Conservation (phyloP, 192 early-diverging fungal genomes). For the Coemansia sp. region DNA sequence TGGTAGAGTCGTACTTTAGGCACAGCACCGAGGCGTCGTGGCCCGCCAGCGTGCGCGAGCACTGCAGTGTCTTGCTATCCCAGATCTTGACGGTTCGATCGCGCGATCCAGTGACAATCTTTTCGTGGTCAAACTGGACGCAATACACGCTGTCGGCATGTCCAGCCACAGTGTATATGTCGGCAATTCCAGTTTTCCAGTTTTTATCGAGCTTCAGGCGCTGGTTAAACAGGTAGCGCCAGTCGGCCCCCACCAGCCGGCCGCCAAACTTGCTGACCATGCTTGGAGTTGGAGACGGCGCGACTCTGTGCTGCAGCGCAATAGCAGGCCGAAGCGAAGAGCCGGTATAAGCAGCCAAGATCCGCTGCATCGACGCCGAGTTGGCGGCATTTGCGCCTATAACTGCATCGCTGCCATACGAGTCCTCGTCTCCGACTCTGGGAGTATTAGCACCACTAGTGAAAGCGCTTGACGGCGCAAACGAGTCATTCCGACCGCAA, state of each 20-base stretch:
- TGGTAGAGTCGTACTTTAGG: conserved; percentile 75
- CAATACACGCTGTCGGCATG: conserved; percentile 91
- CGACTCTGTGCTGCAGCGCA: conserved; percentile 50
- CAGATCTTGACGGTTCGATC: conserved; percentile 83
- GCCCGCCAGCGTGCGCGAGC: conserved; percentile 63
- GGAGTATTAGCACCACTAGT: conserved; percentile 33
- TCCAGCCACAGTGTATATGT: conserved; percentile 66
- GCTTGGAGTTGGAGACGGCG: conserved; percentile 41
- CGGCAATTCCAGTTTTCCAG: conserved; percentile 53
- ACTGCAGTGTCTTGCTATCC: conserved; percentile 67
- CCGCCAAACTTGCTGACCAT: conserved; percentile 3
- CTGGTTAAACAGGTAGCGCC: conserved; percentile 75
- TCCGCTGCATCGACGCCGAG: conserved; percentile 13
- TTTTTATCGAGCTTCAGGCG: conserved; percentile 60
- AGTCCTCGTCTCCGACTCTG: conserved; percentile 28
- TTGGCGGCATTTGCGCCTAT: background rate
- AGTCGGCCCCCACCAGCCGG: conserved; percentile 51
- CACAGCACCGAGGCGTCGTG: conserved; percentile 78
- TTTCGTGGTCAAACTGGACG: conserved; percentile 78
- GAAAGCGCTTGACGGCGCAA: conserved; percentile 7
- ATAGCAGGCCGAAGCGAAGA: conserved; percentile 48
- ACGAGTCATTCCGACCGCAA: background rate
- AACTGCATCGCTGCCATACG: background rate
- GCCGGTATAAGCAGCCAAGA: conserved; percentile 33
- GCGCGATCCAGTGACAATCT: conserved; percentile 77